phyloP scores from a whole-genome alignment of 495 filamentous ascomycete species.

The Penicillium manginii region DNA sequence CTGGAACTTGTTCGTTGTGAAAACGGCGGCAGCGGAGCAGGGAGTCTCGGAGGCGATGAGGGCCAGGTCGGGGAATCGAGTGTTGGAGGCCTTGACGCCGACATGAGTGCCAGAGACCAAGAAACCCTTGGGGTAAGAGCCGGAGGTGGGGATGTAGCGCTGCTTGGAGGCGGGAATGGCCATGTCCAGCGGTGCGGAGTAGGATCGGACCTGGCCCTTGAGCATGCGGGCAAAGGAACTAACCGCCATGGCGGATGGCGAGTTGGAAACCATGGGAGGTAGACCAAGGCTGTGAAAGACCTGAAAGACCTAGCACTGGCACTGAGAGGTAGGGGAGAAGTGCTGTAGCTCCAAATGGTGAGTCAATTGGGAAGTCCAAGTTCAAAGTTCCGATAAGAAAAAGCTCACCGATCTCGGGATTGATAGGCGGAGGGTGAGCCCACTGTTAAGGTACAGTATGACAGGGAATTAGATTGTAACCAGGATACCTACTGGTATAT shows the following conservation, averaged over 20 bases:
- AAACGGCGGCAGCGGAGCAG: constrained; percentile 90
- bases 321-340: background rate
- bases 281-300: constrained; percentile 4
- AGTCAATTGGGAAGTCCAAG: constrained; percentile 21
- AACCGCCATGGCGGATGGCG: constrained; percentile 39
- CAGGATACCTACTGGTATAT: too few species aligned
- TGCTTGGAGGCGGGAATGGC: constrained; percentile 73
- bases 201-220: constrained; percentile 53
- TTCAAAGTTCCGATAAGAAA: constrained; percentile 20
- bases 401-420: constrained; percentile 29
- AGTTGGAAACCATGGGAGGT: constrained; percentile 30
- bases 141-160: constrained; percentile 85
- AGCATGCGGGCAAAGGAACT: constrained; percentile 43
- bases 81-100: constrained; percentile 92
- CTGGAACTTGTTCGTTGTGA: constrained; percentile 98
- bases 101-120: constrained; percentile 84
- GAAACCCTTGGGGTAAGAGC: constrained; percentile 91
- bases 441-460: too few species aligned
- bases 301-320: background rate
- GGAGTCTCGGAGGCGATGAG: constrained; percentile 85
- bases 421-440: constrained; percentile 1
- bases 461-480: too few species aligned
- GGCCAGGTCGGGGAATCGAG: constrained; percentile 83
- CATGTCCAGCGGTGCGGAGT: constrained; percentile 64
- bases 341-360: constrained; percentile 12